phyloP scores from a whole-genome alignment of 345 rosid species.

The Gossypium anomalum region DNA sequence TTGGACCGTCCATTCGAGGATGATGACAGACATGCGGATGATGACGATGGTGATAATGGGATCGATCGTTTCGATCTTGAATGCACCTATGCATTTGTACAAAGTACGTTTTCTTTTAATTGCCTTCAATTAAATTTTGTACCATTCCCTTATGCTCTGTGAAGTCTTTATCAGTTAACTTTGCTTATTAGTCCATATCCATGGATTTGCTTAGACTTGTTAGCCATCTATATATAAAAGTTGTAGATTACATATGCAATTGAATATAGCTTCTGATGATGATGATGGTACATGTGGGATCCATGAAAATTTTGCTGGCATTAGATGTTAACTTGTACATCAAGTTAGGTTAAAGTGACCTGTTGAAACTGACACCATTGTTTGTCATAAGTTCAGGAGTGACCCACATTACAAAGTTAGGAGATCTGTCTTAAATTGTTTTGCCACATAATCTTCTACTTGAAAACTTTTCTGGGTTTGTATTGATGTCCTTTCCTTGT shows the following conservation, averaged over 20 bases:
- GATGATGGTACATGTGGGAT: constrained; percentile 22
- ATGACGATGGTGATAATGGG: constrained; percentile 32
- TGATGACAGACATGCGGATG: constrained; percentile 40
- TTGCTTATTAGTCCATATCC: background rate
- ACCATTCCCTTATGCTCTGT: background rate
- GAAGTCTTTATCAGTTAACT: background rate
- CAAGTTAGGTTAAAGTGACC: constrained; percentile 5
- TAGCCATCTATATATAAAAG: background rate
- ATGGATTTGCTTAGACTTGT: background rate
- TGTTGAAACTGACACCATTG: constrained; percentile 1
- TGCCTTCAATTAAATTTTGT: background rate
- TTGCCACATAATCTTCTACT: background rate
- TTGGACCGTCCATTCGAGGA: constrained; percentile 84
- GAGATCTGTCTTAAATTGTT: background rate
- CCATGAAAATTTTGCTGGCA: constrained; percentile 14
- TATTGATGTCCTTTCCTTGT: background rate
- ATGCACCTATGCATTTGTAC: constrained; percentile 60
- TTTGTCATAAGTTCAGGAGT: constrained; percentile 12
- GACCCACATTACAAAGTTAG: constrained; percentile 8
- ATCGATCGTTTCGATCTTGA: constrained; percentile 40
- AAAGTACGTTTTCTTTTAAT: constrained; percentile 50
- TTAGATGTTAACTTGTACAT: background rate
- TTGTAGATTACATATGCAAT: background rate
- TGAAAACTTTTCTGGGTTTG: background rate
- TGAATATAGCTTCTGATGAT: constrained; percentile 1